Percentiles rank a stretch among this genome's conserved stretches.
These are phyloP conservation scores for Tricholoma hemisulphureum DNA, from an alignment of 768 basidiomycete genomes.

Conservation along the genomic window DNA sequence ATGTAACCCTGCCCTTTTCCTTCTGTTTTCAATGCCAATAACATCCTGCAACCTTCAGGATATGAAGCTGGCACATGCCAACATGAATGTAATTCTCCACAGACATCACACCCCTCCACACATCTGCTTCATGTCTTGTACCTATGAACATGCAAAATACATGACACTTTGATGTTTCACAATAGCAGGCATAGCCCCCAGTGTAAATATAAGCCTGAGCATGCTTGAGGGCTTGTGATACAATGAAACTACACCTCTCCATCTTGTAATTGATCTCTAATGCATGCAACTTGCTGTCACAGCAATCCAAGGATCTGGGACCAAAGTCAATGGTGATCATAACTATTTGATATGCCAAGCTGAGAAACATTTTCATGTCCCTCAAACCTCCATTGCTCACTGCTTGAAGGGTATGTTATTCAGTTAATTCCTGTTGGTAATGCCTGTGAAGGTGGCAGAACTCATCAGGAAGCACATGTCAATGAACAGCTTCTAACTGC, in stretches of 20 bases:
- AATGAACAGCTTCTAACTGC: background rate
- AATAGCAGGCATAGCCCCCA: background rate
- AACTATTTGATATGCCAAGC: constrained; percentile 1
- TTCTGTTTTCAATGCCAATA: background rate
- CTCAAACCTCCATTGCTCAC: background rate
- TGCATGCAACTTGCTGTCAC: background rate
- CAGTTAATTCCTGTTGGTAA: background rate
- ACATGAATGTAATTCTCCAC: background rate
- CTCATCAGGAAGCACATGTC: constrained; percentile 1
- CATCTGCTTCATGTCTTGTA: constrained; percentile 1
- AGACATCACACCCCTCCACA: background rate
- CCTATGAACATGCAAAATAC: constrained; percentile 1
- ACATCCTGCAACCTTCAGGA: background rate
- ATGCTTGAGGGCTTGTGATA: background rate
- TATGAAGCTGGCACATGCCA: background rate
- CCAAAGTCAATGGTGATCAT: constrained; percentile 1
- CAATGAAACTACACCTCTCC: background rate
- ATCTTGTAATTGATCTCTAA: background rate
- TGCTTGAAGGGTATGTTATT: constrained; percentile 2
- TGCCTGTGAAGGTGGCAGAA: constrained; percentile 1
- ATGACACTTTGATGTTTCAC: constrained; percentile 1
- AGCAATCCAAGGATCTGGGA: background rate
- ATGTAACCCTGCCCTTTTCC: background rate
- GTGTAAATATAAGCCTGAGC: background rate
- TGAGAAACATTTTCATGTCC: background rate